Evolutionary conservation across 805 yeast species (phyloP).

Genomic region (Saccharomycopsis microspora): DNA sequence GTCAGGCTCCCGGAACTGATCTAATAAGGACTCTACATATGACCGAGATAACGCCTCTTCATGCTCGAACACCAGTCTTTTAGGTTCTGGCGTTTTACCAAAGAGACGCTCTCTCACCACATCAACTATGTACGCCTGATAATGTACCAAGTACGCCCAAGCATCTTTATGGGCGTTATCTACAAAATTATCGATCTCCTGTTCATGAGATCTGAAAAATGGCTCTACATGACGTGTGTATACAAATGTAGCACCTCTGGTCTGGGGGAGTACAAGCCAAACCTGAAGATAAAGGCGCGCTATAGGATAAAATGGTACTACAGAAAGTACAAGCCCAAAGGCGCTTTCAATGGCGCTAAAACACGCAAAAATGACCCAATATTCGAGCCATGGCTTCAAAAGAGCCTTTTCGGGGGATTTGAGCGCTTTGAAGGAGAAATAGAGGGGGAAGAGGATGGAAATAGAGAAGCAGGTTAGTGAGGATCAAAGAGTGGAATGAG

Average conservation of each 20-base stretch:
- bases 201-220: constrained; percentile 26
- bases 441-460: constrained; percentile 43
- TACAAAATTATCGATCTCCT: constrained; percentile 22
- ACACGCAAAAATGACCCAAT: constrained; percentile 56
- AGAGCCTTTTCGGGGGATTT: constrained; percentile 28
- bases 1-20: constrained; percentile 13
- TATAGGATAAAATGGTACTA: constrained; percentile 47
- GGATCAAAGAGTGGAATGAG: background rate
- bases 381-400: constrained; percentile 37
- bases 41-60: constrained; percentile 7
- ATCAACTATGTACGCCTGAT: constrained; percentile 8
- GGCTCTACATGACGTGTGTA: constrained; percentile 30
- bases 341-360: constrained; percentile 26
- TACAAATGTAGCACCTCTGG: constrained; percentile 33
- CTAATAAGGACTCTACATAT: constrained; percentile 11
- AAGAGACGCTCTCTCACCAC: constrained; percentile 7
- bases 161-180: constrained; percentile 9
- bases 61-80: background rate
- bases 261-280: constrained; percentile 51
- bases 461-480: constrained; percentile 18
- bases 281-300: constrained; percentile 34
- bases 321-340: constrained; percentile 26
- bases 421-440: constrained; percentile 51
- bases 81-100: constrained; percentile 5
- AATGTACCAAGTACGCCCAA: constrained; percentile 4